These are phyloP conservation scores for Esteya vermicola DNA, from an alignment of 2,329 filamentous ascomycete genomes.

Conservation along the genomic window DNA sequence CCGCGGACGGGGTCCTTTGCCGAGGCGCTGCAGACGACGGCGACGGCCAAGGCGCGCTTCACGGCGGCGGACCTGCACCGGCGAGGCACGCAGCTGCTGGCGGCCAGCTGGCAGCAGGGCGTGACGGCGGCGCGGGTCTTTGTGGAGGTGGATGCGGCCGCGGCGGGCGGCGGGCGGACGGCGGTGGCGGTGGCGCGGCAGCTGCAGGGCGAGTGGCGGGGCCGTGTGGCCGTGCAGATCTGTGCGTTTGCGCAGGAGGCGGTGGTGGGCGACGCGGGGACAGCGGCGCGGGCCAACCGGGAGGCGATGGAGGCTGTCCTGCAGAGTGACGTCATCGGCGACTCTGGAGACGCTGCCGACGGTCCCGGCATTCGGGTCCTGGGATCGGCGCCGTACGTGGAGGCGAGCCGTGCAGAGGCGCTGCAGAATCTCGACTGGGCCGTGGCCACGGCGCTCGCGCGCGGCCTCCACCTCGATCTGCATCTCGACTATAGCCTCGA, in stretches of 20 bases:
- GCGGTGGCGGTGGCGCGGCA: constrained; percentile 35
- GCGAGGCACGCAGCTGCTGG: constrained; percentile 49
- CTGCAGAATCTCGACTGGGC: constrained; percentile 50
- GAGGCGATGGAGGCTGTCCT: constrained; percentile 25
- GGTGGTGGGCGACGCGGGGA: constrained; percentile 28
- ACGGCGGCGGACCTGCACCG: constrained; percentile 46
- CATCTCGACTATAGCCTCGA: constrained; percentile 60
- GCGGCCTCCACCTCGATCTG: constrained; percentile 48
- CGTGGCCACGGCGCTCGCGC: constrained; percentile 33
- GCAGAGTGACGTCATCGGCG: too few species aligned
- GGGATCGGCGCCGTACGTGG: constrained; percentile 59
- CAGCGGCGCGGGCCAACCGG: constrained; percentile 33
- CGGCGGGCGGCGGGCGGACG: constrained; percentile 19
- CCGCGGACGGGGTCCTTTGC: constrained; percentile 46
- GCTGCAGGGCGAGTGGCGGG: constrained; percentile 39
- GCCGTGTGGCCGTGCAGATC: constrained; percentile 46
- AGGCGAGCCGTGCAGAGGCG: constrained; percentile 31
- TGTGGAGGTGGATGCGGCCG: constrained; percentile 53
- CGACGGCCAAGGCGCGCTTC: constrained; percentile 48
- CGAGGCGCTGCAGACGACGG: constrained; percentile 42
- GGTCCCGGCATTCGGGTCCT: constrained; percentile 38
- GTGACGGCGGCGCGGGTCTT: constrained; percentile 59
- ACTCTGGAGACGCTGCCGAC: constrained; percentile 4
- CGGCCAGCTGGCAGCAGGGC: constrained; percentile 47
- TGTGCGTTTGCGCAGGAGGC: constrained; percentile 60